Conservation (phyloP, 2,329 filamentous ascomycete genomes). For the Chaetomiaceae sp. region DNA sequence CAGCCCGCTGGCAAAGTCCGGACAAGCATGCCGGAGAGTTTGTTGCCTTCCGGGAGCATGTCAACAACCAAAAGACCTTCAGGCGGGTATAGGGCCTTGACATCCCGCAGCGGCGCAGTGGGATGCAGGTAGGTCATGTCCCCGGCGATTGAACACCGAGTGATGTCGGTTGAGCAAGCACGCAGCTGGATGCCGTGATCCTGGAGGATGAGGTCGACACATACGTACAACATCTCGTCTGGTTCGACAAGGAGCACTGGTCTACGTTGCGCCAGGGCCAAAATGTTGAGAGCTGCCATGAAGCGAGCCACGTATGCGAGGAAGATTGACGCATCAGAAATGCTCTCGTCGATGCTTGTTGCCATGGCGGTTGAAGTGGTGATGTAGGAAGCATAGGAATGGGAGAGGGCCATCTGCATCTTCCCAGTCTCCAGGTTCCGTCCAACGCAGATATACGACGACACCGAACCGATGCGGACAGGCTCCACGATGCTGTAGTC, state of each 20-base stretch:
- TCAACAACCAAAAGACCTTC: conserved; percentile 29
- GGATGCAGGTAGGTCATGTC: conserved; percentile 27
- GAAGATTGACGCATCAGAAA: conserved; percentile 21
- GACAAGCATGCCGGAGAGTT: conserved; percentile 28
- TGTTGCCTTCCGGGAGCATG: conserved; percentile 28
- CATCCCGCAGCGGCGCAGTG: conserved; percentile 24
- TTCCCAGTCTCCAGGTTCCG: conserved; percentile 25
- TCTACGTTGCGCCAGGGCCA: conserved; percentile 6
- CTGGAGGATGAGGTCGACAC: conserved; percentile 23
- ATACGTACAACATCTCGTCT: conserved; percentile 29
- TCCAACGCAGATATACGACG: conserved; percentile 33
- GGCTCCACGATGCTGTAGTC: conserved; percentile 35
- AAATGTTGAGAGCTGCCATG: conserved; percentile 22
- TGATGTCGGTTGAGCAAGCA: conserved; percentile 23
- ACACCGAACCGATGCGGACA: conserved; percentile 21
- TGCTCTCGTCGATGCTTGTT: conserved; percentile 12
- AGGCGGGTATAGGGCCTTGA: conserved; percentile 28
- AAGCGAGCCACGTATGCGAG: conserved; percentile 26
- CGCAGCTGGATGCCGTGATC: conserved; percentile 15
- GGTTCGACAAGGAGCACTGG: conserved; percentile 33
- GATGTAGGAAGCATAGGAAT: conserved; percentile 34
- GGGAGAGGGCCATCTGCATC: conserved; percentile 29
- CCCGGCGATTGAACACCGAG: conserved; percentile 1
- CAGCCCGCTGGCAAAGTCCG: conserved; percentile 26
- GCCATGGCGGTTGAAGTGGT: conserved; percentile 22